These are phyloP conservation scores for Suillus cothurnatus DNA, from an alignment of 768 basidiomycete species.

Conservation along the genomic window DNA sequence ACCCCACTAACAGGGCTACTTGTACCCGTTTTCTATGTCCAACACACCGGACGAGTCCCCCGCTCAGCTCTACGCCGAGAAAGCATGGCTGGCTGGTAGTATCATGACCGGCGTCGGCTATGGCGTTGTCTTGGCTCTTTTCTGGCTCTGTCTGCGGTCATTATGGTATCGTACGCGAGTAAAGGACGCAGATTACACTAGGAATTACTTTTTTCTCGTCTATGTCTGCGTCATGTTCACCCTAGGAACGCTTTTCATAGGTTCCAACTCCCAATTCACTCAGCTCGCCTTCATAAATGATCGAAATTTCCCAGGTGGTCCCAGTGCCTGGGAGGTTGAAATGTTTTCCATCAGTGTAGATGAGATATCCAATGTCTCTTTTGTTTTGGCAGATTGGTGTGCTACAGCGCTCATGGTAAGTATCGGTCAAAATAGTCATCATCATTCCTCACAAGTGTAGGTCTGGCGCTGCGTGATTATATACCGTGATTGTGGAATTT, in stretches of 20 bases:
- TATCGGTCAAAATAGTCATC: not conserved
- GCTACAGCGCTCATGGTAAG: constrained; percentile 28
- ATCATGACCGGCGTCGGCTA: constrained; percentile 30
- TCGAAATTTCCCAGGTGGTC: constrained; percentile 29
- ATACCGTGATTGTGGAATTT: constrained; percentile 22
- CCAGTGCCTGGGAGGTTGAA: constrained; percentile 23
- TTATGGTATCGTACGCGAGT: constrained; percentile 22
- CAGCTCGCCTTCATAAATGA: constrained; percentile 33
- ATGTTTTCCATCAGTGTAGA: constrained; percentile 32
- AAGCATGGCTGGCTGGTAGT: constrained; percentile 31
- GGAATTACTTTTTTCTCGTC: constrained; percentile 25
- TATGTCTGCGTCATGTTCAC: constrained; percentile 26
- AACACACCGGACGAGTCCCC: constrained; percentile 9
- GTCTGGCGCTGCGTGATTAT: constrained; percentile 34
- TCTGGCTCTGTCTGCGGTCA: constrained; percentile 23
- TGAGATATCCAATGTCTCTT: constrained; percentile 27
- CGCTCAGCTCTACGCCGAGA: constrained; percentile 24
- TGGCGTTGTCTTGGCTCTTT: constrained; percentile 28
- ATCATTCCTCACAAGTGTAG: constrained; percentile 7
- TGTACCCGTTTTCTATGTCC: not conserved
- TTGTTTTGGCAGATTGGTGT: constrained; percentile 32
- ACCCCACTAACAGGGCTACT: not conserved
- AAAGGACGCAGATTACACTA: constrained; percentile 14
- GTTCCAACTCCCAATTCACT: constrained; percentile 30
- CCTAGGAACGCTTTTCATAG: constrained; percentile 27